Percentiles rank a stretch among this genome's conserved stretches.
These are phyloP conservation scores for Rosa persica DNA, from an alignment of 306 rosid species.

Conservation along the genomic window DNA sequence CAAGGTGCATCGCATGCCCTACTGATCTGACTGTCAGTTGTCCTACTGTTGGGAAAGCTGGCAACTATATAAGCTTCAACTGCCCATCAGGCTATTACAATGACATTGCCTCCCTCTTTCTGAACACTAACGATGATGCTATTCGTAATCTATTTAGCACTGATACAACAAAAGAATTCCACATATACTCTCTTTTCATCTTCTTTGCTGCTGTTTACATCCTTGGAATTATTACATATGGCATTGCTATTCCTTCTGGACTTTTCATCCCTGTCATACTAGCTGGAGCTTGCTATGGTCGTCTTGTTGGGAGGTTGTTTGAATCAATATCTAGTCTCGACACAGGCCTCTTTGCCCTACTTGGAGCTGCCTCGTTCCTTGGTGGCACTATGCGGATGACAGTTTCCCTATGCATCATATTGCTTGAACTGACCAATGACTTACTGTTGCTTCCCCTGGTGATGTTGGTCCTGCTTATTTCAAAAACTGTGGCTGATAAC, in stretches of 20 bases:
- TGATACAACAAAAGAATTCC: conserved; percentile 49
- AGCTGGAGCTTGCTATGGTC: conserved; percentile 84
- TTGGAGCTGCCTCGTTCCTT: conserved; percentile 91
- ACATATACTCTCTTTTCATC: conserved; percentile 56
- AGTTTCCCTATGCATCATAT: conserved; percentile 77
- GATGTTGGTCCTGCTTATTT: conserved; percentile 77
- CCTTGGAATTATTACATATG: conserved; percentile 77
- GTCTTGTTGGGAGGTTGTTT: conserved; percentile 65
- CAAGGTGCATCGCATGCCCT: conserved; percentile 70
- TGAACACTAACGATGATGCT: conserved; percentile 78
- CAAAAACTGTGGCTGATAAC: conserved; percentile 74
- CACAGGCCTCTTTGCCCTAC: conserved; percentile 80
- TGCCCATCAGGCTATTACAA: conserved; percentile 72
- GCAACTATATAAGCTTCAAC: conserved; percentile 67
- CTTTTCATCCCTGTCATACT: conserved; percentile 84
- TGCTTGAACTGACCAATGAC: conserved; percentile 84
- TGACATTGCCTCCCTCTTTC: conserved; percentile 86
- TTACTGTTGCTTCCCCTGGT: conserved; percentile 74
- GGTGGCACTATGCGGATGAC: conserved; percentile 99
- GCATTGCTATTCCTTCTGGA: conserved; percentile 90
- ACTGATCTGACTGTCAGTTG: conserved; percentile 36
- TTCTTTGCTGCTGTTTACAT: conserved; percentile 58
- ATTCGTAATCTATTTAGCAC: conserved; percentile 68
- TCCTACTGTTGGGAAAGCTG: conserved; percentile 56
- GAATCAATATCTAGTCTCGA: conserved; percentile 54